Evolutionary conservation across 192 early-diverging fungal species (phyloP), one percentile per base, ranked within the genome.

Genomic region (Backusella liffmaniae): DNA sequence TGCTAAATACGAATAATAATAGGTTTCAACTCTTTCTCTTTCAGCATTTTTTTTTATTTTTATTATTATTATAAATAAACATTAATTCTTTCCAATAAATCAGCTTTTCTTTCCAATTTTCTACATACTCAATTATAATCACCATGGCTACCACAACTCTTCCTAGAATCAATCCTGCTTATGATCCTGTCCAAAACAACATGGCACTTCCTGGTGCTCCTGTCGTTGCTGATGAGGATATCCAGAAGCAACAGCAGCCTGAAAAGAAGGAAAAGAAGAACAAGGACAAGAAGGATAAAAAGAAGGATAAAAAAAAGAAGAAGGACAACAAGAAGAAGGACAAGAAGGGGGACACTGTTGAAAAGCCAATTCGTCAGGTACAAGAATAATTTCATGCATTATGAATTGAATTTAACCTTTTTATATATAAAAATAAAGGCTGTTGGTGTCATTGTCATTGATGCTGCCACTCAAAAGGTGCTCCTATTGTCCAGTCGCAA

Each of bases 391-490:
- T 44, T 44, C 15, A 37, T 36, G 67, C 21, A 41, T 7, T 18
- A 29, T 46, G 5, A 0, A 44, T 32, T 44, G 13, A 44, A 21
- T 34, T 46, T 13, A 49, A 5, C 16, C 32, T 3, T 71, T 30
- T 12, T 29, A 46, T 46, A 29, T 42, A 26, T 42, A 35, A 2
- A 35, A 4, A 41, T 39, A 9, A 56, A 79, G 76, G 73, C 76
- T 32, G 76, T 77, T 66, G 76, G 76, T 37, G 32, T 81, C 2
- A 70, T 81, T 62, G 80, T 71, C 13, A 74, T 76, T 66, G 73
- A 81, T 23, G 41, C 67, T 36, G 44, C 29, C 15, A 74, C 72
- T n/a, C 35, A 72, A 29, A 73, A 46, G 37, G 42, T 81, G 0
- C 62, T 81, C 32, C 36, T 81, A 56, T 37, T 81, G 21, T 36